A percentile compares a stretch with the other conserved stretches of the same genome.
phyloP scores from a whole-genome alignment of 495 filamentous ascomycete genomes.

The Aspergillus mulundensis region DNA sequence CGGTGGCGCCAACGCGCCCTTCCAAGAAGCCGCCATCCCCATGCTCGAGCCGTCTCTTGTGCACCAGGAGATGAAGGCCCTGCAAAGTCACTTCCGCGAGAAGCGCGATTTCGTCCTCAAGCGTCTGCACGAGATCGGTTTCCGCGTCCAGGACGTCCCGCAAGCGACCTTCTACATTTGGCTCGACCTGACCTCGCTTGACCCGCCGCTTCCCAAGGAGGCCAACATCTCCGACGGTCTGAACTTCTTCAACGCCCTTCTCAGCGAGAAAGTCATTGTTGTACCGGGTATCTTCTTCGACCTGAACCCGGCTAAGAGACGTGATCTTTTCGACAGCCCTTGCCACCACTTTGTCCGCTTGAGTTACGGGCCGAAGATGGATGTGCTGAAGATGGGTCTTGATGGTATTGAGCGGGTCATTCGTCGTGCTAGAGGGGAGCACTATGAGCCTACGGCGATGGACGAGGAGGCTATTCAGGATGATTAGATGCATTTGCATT shows the following conservation, averaged over 20 bases:
- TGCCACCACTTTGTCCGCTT: slow-evolving; percentile 94
- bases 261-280: slow-evolving; percentile 90
- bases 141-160: slow-evolving; percentile 71
- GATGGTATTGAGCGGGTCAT: slow-evolving; percentile 84
- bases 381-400: slow-evolving; percentile 75
- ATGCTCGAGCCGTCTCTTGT: slow-evolving; percentile 87
- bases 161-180: slow-evolving; percentile 93
- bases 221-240: slow-evolving; percentile 81
- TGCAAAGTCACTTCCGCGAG: slow-evolving; percentile 80
- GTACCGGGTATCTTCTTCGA: slow-evolving; percentile 85
- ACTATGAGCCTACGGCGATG: slow-evolving; percentile 27
- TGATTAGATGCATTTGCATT: slow-evolving; percentile 22
- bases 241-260: slow-evolving; percentile 93
- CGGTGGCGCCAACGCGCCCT: slow-evolving; percentile 89
- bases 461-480: slow-evolving; percentile 43
- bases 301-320: slow-evolving; percentile 80
- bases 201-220: slow-evolving; percentile 33
- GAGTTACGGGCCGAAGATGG: slow-evolving; percentile 88
- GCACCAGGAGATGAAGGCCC: slow-evolving; percentile 78
- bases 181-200: slow-evolving; percentile 57
- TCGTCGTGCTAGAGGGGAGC: slow-evolving; percentile 36
- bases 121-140: slow-evolving; percentile 77
- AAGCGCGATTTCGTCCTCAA: slow-evolving; percentile 87
- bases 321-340: slow-evolving; percentile 90
- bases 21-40: slow-evolving; percentile 88